Evolutionary conservation across 805 yeast species (phyloP).

Genomic region (Cyberlindnera euphorbiiphila): DNA sequence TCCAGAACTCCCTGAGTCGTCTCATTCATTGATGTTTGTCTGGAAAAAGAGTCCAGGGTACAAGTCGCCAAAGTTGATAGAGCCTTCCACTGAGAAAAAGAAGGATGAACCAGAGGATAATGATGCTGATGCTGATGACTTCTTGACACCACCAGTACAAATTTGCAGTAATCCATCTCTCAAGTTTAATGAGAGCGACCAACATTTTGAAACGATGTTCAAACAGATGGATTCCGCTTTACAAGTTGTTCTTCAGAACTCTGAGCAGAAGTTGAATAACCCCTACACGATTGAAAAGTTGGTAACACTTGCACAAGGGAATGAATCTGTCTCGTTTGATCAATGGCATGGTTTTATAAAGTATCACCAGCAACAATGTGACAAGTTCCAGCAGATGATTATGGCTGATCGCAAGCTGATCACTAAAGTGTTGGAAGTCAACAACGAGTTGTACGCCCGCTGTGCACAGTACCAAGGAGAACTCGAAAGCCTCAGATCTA

Average conservation of each 20-base stretch:
- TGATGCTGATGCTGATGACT: no score
- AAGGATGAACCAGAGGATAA: background rate
- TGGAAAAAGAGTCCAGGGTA: conserved; percentile 14
- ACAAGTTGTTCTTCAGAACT: conserved; percentile 3
- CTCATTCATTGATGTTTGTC: conserved; percentile 1
- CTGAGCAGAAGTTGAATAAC: background rate
- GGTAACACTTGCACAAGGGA: conserved; percentile 1
- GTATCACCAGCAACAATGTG: conserved; percentile 3
- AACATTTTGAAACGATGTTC: background rate
- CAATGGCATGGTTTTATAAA: conserved; percentile 15
- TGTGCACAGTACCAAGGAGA: background rate
- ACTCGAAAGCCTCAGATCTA: background rate
- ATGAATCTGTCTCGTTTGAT: background rate
- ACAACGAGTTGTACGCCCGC: conserved; percentile 11
- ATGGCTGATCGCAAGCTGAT: conserved; percentile 16
- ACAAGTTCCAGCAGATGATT: conserved; percentile 7
- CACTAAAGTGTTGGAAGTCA: conserved; percentile 21
- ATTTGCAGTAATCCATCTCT: background rate
- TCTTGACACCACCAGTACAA: no score
- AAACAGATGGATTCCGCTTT: conserved; percentile 10
- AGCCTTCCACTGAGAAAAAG: background rate
- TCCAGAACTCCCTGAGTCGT: conserved; percentile 2
- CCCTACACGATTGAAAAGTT: conserved; percentile 3
- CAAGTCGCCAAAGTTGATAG: conserved; percentile 17
- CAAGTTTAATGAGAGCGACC: background rate